phyloP scores from a whole-genome alignment of 140 eudicot genomes.

The Cichorium intybus region DNA sequence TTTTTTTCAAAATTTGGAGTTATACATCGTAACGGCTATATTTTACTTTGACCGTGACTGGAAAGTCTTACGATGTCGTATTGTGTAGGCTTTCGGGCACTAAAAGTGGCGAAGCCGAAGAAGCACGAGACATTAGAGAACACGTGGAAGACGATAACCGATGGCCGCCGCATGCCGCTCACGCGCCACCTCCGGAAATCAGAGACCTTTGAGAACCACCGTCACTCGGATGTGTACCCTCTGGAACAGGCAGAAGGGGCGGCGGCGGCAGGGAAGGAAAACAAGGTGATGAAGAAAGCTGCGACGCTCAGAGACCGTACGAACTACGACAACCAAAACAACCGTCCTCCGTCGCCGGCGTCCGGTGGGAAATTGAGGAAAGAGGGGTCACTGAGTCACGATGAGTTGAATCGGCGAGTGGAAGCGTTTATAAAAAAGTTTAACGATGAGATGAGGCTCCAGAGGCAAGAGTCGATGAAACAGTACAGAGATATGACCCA shows the following conservation, averaged over 20 bases:
- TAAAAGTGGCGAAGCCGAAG: slow-evolving; percentile 52
- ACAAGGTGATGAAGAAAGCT: slow-evolving; percentile 16
- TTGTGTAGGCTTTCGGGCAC: slow-evolving; percentile 29
- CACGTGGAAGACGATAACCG: slow-evolving; percentile 47
- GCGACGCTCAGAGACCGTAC: slow-evolving; percentile 25
- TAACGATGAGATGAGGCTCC: slow-evolving; percentile 51
- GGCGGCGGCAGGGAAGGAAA: not conserved
- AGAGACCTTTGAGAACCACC: slow-evolving; percentile 50
- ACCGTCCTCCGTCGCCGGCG: slow-evolving; percentile 20
- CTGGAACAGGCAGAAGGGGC: not conserved
- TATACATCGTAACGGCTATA: slow-evolving; percentile 12
- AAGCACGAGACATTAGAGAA: slow-evolving; percentile 47
- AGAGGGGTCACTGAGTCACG: slow-evolving; percentile 55
- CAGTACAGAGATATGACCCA: not conserved
- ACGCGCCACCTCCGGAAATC: slow-evolving; percentile 38
- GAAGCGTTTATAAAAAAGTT: slow-evolving; percentile 63
- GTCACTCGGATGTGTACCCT: not conserved
- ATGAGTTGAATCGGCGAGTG: slow-evolving; percentile 55
- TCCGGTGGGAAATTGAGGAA: slow-evolving; percentile 44
- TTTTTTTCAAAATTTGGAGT: slow-evolving; percentile 4
- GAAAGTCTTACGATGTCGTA: slow-evolving; percentile 1
- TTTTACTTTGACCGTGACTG: not conserved
- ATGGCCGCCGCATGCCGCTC: slow-evolving; percentile 18
- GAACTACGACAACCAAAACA: slow-evolving; percentile 21
- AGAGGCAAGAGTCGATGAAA: slow-evolving; percentile 51